Evolutionary conservation across 169 alveolate genomes (phyloP).

Genomic region (Nephromyces sp.): DNA sequence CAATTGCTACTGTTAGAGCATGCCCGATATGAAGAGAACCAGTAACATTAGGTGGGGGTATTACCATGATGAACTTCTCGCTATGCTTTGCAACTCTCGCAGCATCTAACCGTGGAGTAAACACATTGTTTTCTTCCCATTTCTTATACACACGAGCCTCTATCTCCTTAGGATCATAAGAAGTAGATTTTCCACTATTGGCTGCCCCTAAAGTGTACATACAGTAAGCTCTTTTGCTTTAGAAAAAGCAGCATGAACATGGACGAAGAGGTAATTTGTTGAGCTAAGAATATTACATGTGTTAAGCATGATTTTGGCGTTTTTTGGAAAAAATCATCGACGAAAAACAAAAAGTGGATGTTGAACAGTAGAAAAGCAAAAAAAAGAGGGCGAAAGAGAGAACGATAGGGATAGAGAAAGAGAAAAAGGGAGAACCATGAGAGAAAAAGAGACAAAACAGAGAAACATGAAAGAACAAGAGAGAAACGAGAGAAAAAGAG

Average conservation of each 20-base stretch:
- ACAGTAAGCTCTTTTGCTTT: too few species aligned
- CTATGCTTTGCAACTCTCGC: conserved; percentile 52
- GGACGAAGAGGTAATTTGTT: too few species aligned
- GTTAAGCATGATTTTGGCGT: too few species aligned
- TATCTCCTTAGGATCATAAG: conserved; percentile 88
- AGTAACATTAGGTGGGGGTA: conserved; percentile 99
- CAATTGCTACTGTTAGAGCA: conserved; percentile 94
- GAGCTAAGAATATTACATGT: too few species aligned
- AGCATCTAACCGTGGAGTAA: conserved; percentile 61
- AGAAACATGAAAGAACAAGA: not conserved
- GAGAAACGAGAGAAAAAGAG: not conserved
- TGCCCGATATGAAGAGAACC: conserved; percentile 99
- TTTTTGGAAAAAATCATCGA: too few species aligned
- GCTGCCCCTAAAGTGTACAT: too few species aligned
- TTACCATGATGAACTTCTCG: conserved; percentile 80
- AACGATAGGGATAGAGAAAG: not conserved
- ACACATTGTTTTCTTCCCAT: conserved; percentile 84
- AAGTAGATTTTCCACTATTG: too few species aligned
- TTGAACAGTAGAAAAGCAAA: not conserved
- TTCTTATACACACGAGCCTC: conserved; percentile 88
- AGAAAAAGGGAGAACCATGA: not conserved
- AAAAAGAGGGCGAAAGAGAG: not conserved
- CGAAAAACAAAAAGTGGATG: not conserved
- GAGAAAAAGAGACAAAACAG: too few species aligned
- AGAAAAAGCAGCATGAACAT: too few species aligned